Base-by-base conservation (phyloP, 192 early-diverging fungal genomes). In the Entomortierella chlamydospora region DNA sequence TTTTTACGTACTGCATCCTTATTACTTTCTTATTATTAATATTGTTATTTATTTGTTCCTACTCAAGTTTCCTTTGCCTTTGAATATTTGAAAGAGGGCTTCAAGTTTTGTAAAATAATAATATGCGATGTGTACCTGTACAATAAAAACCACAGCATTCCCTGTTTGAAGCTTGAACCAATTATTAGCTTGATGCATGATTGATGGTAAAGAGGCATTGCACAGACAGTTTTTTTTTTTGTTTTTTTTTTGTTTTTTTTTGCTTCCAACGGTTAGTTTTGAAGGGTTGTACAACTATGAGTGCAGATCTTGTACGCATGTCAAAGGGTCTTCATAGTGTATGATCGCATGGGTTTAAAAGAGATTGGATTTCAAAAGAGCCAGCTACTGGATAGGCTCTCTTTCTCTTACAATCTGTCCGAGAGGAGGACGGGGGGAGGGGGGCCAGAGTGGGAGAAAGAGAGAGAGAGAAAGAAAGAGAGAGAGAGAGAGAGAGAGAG, bases 11-110 rank as follows among this genome's bases (percentile, higher is more conserved):
- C 52, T 50, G 17, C 18, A 2, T 45, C 13, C 9, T 39, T 37
- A 22, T 12, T 25, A 7, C 52, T 55, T 55, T 37, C 22, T 42
- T 66, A 37, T 57, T 39, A n/a, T 45, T 34, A 20, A 25, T 66
- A 26, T 30, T 57, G 22, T 57, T 29, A 29, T 57, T 47, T 37
- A 41, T 34, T 25, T 15, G 0, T 29, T 28, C 2, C 31, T 23
- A 41, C 42, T 50, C n/a, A n/a, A 7, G 7, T 28, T 52, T 50
- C 45, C 23, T 29, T 52, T 51, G 25, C 29, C 42, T 30, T 20
- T 52, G 18, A 26, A 6, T 64, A 30, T 34, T 30, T 56, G n/a
- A n/a, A n/a, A n/a, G n/a, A n/a, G n/a, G n/a, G n/a, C 8, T 56
- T 56, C 28, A 29, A 15, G 23, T 47, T 47, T 47, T 47, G 12